These are phyloP conservation scores for Suillus fuscotomentosus DNA, from an alignment of 768 basidiomycete species.

Conservation along the genomic window DNA sequence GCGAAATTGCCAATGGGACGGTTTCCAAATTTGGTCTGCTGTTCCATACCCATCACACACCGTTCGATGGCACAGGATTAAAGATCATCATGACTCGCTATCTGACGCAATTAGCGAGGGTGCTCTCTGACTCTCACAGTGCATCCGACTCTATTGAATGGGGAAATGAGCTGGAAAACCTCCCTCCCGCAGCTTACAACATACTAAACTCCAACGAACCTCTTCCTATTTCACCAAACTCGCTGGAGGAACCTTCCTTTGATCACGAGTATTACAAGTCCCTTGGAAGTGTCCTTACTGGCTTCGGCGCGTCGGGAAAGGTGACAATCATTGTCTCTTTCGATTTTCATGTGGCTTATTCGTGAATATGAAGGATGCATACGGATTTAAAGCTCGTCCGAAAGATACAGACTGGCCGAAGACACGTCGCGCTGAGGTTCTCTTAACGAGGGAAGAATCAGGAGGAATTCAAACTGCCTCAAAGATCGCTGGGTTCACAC, in stretches of 20 bases:
- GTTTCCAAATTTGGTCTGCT: background rate
- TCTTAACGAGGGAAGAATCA: background rate
- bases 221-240: background rate
- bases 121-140: background rate
- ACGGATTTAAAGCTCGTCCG: background rate
- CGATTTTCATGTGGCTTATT: background rate
- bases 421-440: background rate
- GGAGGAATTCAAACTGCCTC: background rate
- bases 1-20: background rate
- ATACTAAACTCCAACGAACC: background rate
- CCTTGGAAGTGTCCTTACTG: background rate
- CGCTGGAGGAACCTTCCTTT: background rate
- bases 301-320: background rate
- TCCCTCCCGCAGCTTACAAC: background rate
- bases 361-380: background rate
- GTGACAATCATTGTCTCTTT: background rate
- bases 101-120: background rate
- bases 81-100: background rate
- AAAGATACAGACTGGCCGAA: background rate
- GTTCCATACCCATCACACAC: background rate
- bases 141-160: background rate
- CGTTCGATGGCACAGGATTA: background rate
- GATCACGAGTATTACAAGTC: background rate
- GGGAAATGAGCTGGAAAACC: background rate
- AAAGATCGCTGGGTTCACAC: background rate